Percentiles rank a stretch among this genome's conserved stretches.
phyloP scores from a whole-genome alignment of 179 eudicot species.

The Beta macrorhiza region DNA sequence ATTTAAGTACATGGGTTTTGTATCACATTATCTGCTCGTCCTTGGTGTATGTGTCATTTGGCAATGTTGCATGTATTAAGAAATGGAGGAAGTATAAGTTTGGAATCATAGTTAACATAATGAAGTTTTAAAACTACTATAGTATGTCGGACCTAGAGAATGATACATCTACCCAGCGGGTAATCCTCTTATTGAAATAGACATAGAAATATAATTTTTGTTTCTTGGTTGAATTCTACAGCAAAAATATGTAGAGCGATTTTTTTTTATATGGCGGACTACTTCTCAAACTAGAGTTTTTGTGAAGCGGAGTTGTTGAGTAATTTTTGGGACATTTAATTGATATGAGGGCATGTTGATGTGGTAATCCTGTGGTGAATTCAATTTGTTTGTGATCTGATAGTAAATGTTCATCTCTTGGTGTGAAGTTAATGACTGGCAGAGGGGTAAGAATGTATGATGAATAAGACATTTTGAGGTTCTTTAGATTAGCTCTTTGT shows the following conservation, averaged over 20 bases:
- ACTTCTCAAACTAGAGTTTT: background rate
- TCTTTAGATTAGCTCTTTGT: background rate
- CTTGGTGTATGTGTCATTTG: no score
- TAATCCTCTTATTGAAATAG: background rate
- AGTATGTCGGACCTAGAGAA: no score
- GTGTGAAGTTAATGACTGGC: background rate
- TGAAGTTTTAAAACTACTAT: no score
- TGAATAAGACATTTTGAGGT: background rate
- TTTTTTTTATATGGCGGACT: background rate
- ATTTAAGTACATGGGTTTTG: no score
- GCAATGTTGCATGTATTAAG: no score
- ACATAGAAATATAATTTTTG: background rate
- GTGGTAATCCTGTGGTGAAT: background rate
- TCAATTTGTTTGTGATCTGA: background rate
- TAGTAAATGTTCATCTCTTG: background rate
- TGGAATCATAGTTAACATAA: no score
- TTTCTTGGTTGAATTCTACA: background rate
- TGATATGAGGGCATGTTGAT: background rate
- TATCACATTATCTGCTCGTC: no score
- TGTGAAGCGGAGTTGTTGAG: background rate
- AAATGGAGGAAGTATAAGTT: no score
- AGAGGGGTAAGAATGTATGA: background rate
- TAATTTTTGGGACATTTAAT: background rate
- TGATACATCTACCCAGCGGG: no score
- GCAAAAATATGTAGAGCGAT: background rate